phyloP scores from a whole-genome alignment of 306 rosid species.

The Vigna trinervia region DNA sequence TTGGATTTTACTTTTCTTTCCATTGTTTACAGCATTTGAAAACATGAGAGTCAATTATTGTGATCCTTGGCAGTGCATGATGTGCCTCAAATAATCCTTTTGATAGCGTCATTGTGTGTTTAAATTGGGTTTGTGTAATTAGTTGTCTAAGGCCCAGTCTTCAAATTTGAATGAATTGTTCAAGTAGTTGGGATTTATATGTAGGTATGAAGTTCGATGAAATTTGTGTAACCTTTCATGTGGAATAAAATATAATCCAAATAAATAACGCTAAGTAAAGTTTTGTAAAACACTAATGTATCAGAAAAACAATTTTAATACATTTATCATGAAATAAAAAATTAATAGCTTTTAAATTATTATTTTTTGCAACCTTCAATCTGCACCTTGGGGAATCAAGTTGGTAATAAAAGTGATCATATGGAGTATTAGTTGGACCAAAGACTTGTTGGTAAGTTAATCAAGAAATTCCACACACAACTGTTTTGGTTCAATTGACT shows the following conservation, averaged over 20 bases:
- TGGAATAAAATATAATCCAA: background rate
- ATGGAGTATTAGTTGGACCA: too few relatives aligned
- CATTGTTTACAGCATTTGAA: background rate
- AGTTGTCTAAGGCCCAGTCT: background rate
- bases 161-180: conserved; percentile 23
- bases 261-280: background rate
- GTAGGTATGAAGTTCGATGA: background rate
- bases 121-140: conserved; percentile 29
- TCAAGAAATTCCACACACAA: too few relatives aligned
- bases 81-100: conserved; percentile 14
- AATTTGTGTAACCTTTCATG: background rate
- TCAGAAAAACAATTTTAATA: too few relatives aligned
- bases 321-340: too few relatives aligned
- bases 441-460: too few relatives aligned
- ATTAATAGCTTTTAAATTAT: too few relatives aligned
- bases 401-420: too few relatives aligned
- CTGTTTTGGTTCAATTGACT: too few relatives aligned
- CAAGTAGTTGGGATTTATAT: background rate
- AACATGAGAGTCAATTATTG: background rate
- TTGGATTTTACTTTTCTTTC: conserved; percentile 28
- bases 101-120: conserved; percentile 26
- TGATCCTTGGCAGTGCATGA: background rate
- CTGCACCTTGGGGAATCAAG: too few relatives aligned
- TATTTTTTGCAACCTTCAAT: too few relatives aligned
- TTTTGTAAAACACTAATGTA: too few relatives aligned